Conservation (phyloP, 73 alveolate genomes). For the Paramecium tetraurelia region DNA sequence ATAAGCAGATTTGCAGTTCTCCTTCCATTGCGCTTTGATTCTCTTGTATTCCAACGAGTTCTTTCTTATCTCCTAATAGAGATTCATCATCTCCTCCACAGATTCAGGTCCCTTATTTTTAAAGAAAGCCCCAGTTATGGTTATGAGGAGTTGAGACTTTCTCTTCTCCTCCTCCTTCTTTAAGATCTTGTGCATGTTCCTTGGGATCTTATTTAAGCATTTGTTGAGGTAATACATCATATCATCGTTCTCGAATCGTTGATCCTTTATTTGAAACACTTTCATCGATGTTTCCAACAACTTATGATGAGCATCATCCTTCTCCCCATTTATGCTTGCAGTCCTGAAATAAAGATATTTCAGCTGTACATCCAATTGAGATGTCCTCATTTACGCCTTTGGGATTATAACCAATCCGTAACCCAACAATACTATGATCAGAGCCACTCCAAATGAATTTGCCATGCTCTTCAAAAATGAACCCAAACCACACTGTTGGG, state of each 20-base stretch:
- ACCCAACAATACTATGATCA: slow-evolving; percentile 41
- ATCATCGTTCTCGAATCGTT: neutral
- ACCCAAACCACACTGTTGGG: slow-evolving; percentile 40
- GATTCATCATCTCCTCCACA: neutral
- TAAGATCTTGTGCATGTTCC: neutral
- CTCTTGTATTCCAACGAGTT: neutral
- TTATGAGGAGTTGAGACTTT: neutral
- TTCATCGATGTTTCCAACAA: neutral
- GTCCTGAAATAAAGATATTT: slow-evolving; percentile 59
- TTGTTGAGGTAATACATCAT: neutral
- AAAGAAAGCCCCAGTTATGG: neutral
- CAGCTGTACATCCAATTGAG: slow-evolving; percentile 28
- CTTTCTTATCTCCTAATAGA: neutral
- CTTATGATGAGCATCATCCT: slow-evolving; percentile 39
- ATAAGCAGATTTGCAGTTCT: slow-evolving; percentile 4
- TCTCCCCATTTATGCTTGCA: slow-evolving; percentile 31
- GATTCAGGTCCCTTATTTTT: slow-evolving; percentile 7
- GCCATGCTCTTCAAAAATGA: slow-evolving; percentile 60
- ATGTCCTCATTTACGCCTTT: slow-evolving; percentile 52
- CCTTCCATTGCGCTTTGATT: slow-evolving; percentile 39
- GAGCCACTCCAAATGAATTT: slow-evolving; percentile 56
- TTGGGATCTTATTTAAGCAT: slow-evolving; percentile 6
- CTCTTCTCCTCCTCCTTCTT: neutral
- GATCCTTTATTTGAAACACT: neutral
- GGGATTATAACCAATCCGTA: slow-evolving; percentile 55